These are phyloP conservation scores for Globisporangium emineosum DNA, from an alignment of 352 stramenopile species.

Conservation along the genomic window DNA sequence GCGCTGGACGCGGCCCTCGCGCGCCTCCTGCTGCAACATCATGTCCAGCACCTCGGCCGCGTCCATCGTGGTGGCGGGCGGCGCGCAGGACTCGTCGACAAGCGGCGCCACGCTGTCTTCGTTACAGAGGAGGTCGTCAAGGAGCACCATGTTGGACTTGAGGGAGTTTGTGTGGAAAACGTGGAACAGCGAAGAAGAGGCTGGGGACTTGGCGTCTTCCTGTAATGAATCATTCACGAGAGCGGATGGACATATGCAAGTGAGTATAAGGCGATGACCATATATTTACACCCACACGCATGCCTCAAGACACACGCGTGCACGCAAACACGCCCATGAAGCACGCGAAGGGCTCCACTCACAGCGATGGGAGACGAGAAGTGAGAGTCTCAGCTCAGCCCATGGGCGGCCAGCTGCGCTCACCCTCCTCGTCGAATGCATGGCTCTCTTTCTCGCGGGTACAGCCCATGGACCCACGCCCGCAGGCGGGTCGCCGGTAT, in stretches of 20 bases:
- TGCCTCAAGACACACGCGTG: not conserved
- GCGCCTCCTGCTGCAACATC: slow-evolving; percentile 25
- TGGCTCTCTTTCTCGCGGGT: slow-evolving; percentile 36
- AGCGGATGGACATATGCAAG: not conserved
- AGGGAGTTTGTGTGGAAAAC: not conserved
- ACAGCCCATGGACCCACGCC: slow-evolving; percentile 13
- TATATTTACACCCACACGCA: not conserved
- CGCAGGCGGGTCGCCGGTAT: too few species aligned
- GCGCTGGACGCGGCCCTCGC: slow-evolving; percentile 15
- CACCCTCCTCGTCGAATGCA: slow-evolving; percentile 25
- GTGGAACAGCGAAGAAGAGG: not conserved
- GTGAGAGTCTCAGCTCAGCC: slow-evolving; percentile 13
- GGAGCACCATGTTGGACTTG: slow-evolving; percentile 7
- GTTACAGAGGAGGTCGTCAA: slow-evolving; percentile 32
- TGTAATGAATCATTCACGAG: slow-evolving; percentile 15
- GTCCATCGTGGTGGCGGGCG: slow-evolving; percentile 12
- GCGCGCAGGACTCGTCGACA: not conserved
- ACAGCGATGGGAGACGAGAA: slow-evolving; percentile 30
- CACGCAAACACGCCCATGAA: not conserved
- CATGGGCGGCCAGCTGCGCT: slow-evolving; percentile 3
- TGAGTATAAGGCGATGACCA: not conserved
- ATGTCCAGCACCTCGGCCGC: slow-evolving; percentile 23
- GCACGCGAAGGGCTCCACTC: slow-evolving; percentile 14
- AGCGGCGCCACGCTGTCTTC: slow-evolving; percentile 25
- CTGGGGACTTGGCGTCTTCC: slow-evolving; percentile 4